These are phyloP conservation scores for Macrophomina phaseolina DNA, from an alignment of 2,329 filamentous ascomycete species.

Conservation along the genomic window DNA sequence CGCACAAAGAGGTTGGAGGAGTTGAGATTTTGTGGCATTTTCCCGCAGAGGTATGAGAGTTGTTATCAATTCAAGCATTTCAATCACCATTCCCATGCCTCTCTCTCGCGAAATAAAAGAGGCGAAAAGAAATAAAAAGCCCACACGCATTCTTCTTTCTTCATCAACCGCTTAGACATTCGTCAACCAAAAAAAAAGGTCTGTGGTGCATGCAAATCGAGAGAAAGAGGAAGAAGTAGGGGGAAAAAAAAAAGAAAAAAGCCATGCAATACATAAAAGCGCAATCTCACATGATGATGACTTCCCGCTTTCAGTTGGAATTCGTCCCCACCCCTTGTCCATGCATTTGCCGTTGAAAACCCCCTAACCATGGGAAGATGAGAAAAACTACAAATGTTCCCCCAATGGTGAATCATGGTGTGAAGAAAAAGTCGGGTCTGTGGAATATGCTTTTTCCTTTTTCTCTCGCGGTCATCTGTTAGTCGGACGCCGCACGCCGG, in stretches of 20 bases:
- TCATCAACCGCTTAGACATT: constrained; percentile 7
- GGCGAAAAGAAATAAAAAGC: not conserved
- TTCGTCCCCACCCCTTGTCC: constrained; percentile 7
- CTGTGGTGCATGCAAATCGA: not conserved
- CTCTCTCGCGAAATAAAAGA: not conserved
- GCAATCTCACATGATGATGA: constrained; percentile 2
- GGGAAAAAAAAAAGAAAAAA: constrained; percentile 8
- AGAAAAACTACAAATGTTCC: not conserved
- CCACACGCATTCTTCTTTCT: not conserved
- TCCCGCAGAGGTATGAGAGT: constrained; percentile 3
- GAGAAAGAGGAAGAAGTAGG: no score
- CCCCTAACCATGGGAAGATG: not conserved
- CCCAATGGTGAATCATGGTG: not conserved
- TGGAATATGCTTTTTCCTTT: constrained; percentile 8
- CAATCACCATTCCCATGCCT: not conserved
- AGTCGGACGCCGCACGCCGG: not conserved
- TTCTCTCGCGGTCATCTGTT: constrained; percentile 16
- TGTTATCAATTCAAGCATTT: constrained; percentile 3
- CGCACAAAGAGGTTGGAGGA: not conserved
- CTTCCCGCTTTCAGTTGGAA: constrained; percentile 11
- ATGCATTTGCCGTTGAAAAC: constrained; percentile 7
- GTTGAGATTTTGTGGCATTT: constrained; percentile 17
- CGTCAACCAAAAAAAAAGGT: not conserved
- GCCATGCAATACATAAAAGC: constrained; percentile 23
- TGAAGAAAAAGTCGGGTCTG: constrained; percentile 6